Evolutionary conservation across 768 basidiomycete species (phyloP), one percentile per base, ranked within the genome.

Genomic region (Russula virescens): DNA sequence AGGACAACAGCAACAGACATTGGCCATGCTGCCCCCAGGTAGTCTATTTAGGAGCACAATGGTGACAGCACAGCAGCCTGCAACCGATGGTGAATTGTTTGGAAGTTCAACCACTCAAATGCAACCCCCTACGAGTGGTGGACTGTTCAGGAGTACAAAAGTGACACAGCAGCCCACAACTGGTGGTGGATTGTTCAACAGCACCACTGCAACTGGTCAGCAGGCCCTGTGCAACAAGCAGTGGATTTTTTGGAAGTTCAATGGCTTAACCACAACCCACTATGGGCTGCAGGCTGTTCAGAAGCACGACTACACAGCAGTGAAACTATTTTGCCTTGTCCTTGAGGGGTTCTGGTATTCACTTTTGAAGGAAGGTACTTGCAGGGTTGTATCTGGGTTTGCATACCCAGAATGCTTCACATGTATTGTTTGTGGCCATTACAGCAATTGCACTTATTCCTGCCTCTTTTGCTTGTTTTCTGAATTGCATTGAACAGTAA

Each of bases 191-290:
- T 59, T 73, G n/a, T 73, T 73, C 49, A 71, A 38, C 16, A 19
- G 71, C 13, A 66, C 62, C 40, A 52, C 63, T 8, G 13, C 48
- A 31, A 35, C 26, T 31, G 19, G 26, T n/a, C 62, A 60, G 35
- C 64, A 42, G n/a, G 40, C 40, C 48, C 68, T 62, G n/a, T 48
- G 63, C 60, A 8, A 40, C 65, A 9, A 54, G 63, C 45, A 64
- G 68, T 10, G 68, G 65, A 10, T 56, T 75, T 18, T 75, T 76
- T 64, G 74, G 73, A 10, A 69, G 40, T 42, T 47, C 74, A 61
- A 58, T 66, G 56, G 38, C 60, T 52, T 23, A 61, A 58, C 54
- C 64, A 54, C 55, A 59, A 45, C 34, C 61, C n/a, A 16, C 55
- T 1, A 47, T 53, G 0, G 52, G 61, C 11, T 68, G 69, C 6